Percentiles rank a stretch among this genome's conserved stretches.
Conservation (phyloP, 192 early-diverging fungal genomes). For the Spizellomyces sp. region DNA sequence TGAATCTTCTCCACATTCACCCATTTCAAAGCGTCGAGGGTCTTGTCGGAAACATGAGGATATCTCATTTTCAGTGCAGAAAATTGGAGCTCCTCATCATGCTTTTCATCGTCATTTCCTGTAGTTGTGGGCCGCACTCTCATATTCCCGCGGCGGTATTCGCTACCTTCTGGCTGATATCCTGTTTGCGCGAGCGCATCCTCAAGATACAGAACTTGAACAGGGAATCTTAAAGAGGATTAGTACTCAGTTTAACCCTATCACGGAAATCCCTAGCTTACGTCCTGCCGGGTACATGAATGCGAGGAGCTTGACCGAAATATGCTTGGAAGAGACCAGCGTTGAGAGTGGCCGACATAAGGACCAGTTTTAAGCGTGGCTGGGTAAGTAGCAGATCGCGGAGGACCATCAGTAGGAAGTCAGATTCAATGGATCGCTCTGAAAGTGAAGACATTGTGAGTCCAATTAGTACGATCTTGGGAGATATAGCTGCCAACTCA, state of each 20-base stretch:
- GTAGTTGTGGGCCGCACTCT: constrained; percentile 50
- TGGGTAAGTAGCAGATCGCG: constrained; percentile 57
- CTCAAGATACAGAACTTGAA: constrained; percentile 62
- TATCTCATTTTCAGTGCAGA: constrained; percentile 31
- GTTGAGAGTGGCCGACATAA: constrained; percentile 94
- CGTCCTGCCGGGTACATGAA: constrained; percentile 70
- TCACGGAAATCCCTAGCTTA: too few species aligned
- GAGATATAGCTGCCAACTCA: too few species aligned
- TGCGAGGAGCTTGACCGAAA: constrained; percentile 46
- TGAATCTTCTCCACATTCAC: constrained; percentile 51
- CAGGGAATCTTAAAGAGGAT: constrained; percentile 42
- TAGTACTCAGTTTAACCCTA: too few species aligned
- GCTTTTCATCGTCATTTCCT: constrained; percentile 47
- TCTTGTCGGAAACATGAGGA: constrained; percentile 27
- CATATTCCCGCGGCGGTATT: constrained; percentile 8
- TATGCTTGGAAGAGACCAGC: constrained; percentile 75
- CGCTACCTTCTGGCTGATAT: constrained; percentile 37
- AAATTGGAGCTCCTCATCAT: neutral
- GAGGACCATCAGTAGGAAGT: constrained; percentile 79
- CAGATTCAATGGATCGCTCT: constrained; percentile 49
- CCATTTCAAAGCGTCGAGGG: constrained; percentile 15
- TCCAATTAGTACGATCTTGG: too few species aligned
- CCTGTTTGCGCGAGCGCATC: constrained; percentile 51
- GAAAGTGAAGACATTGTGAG: too few species aligned
- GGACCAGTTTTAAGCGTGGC: constrained; percentile 68